Evolutionary conservation across 371 early-diverging fungal genomes (phyloP).

Genomic region (Zancudomyces culisetae): DNA sequence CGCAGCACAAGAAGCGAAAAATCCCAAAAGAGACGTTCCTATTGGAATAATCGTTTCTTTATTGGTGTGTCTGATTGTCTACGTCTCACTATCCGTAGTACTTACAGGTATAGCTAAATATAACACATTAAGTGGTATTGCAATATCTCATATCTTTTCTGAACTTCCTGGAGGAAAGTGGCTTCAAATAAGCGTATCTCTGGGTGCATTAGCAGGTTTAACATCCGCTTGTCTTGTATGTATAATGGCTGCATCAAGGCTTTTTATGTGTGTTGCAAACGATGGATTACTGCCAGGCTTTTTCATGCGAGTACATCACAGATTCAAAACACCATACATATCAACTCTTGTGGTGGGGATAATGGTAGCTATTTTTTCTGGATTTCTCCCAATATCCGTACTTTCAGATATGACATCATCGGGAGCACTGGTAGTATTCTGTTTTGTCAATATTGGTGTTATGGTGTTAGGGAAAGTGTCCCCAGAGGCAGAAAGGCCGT

Average conservation of each 20-base stretch:
- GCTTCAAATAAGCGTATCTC: constrained; percentile 21
- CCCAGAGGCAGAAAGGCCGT: neutral
- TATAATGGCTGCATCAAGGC: constrained; percentile 60
- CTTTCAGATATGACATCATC: constrained; percentile 5
- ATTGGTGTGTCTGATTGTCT: constrained; percentile 43
- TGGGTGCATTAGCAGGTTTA: constrained; percentile 35
- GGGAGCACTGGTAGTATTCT: constrained; percentile 4
- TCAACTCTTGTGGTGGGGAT: neutral
- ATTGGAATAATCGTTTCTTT: constrained; percentile 60
- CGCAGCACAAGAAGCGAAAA: constrained; percentile 57
- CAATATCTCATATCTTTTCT: constrained; percentile 30
- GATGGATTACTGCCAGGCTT: constrained; percentile 54
- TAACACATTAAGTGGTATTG: constrained; percentile 24
- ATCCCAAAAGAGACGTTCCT: constrained; percentile 63
- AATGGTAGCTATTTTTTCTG: constrained; percentile 3
- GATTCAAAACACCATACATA: constrained; percentile 5
- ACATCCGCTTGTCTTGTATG: constrained; percentile 45
- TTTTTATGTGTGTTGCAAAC: constrained; percentile 58
- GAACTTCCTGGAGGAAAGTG: neutral
- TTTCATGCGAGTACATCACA: constrained; percentile 23
- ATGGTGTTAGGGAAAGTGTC: neutral
- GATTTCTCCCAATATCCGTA: constrained; percentile 4
- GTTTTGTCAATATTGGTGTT: constrained; percentile 3
- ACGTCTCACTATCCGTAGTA: constrained; percentile 40
- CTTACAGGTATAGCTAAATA: constrained; percentile 50